Conservation (phyloP, 257 asterid genomes). For the Leptodermis oblonga region DNA sequence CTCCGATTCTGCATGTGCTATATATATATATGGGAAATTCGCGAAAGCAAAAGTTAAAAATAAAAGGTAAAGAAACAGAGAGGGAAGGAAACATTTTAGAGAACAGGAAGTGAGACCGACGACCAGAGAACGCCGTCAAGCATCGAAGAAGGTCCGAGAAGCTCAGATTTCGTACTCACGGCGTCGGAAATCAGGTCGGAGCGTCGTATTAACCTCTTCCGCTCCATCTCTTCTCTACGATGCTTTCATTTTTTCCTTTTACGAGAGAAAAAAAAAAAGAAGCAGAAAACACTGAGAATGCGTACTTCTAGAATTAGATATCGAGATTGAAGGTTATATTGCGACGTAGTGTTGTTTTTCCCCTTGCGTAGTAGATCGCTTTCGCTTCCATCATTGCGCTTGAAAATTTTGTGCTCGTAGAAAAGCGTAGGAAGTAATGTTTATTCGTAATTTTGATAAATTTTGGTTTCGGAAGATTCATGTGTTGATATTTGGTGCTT, state of each 20-base stretch:
- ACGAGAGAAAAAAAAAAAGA: not conserved
- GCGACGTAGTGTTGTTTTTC: not conserved
- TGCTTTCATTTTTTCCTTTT: not conserved
- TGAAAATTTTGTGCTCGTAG: not conserved
- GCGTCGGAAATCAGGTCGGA: not conserved
- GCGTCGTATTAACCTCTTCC: not conserved
- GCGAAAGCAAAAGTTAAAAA: not conserved
- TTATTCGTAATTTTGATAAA: not conserved
- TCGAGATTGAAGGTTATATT: slow-evolving; percentile 1
- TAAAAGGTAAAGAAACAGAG: not conserved
- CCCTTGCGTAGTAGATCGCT: not conserved
- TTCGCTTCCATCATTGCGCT: not conserved
- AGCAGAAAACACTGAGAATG: not conserved
- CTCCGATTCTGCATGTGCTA: not conserved
- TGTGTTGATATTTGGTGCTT: slow-evolving; percentile 2
- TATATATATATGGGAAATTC: slow-evolving; percentile 3
- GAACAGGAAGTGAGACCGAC: not conserved
- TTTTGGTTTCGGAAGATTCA: not conserved
- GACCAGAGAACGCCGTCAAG: not conserved
- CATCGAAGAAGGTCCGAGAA: not conserved
- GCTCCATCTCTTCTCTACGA: not conserved
- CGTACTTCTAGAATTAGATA: not conserved
- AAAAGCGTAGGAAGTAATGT: not conserved
- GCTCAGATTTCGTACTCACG: not conserved
- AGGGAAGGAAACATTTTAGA: not conserved